Evolutionary conservation across 306 rosid species (phyloP).

Genomic region (Citrullus amarus): DNA sequence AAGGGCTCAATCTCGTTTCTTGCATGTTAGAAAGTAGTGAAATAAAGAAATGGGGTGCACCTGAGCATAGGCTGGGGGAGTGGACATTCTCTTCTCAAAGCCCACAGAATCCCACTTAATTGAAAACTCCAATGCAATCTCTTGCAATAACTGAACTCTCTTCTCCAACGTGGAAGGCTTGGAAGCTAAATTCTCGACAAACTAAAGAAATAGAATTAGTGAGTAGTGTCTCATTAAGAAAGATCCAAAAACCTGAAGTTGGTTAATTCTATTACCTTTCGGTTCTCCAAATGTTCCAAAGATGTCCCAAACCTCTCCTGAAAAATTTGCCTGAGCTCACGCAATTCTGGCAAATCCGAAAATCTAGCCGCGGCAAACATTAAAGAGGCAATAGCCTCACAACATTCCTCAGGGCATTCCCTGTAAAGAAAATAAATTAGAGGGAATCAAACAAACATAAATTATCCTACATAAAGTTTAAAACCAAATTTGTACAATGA

Average conservation of each 20-base stretch:
- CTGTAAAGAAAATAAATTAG: conserved; percentile 23
- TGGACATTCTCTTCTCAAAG: conserved; percentile 68
- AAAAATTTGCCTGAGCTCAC: conserved; percentile 71
- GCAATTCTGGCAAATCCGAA: conserved; percentile 94
- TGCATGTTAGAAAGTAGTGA: conserved; percentile 8
- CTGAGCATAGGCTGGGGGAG: conserved; percentile 38
- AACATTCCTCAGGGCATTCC: conserved; percentile 89
- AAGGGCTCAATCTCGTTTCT: background rate
- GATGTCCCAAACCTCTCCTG: conserved; percentile 64
- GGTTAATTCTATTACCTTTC: conserved; percentile 29
- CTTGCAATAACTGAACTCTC: conserved; percentile 60
- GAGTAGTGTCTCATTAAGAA: conserved; percentile 16
- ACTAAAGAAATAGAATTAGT: conserved; percentile 30
- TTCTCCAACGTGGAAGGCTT: conserved; percentile 61
- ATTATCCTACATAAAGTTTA: background rate
- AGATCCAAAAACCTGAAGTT: background rate
- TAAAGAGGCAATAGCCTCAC: conserved; percentile 66
- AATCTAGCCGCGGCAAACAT: conserved; percentile 87
- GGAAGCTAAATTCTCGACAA: conserved; percentile 55
- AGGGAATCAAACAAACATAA: background rate
- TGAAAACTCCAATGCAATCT: conserved; percentile 64
- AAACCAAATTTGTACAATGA: background rate
- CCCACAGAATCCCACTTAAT: conserved; percentile 75
- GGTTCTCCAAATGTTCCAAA: conserved; percentile 50
- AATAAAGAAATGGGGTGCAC: conserved; percentile 24